phyloP scores from a whole-genome alignment of 768 basidiomycete genomes.

The Lactarius hatsudake region DNA sequence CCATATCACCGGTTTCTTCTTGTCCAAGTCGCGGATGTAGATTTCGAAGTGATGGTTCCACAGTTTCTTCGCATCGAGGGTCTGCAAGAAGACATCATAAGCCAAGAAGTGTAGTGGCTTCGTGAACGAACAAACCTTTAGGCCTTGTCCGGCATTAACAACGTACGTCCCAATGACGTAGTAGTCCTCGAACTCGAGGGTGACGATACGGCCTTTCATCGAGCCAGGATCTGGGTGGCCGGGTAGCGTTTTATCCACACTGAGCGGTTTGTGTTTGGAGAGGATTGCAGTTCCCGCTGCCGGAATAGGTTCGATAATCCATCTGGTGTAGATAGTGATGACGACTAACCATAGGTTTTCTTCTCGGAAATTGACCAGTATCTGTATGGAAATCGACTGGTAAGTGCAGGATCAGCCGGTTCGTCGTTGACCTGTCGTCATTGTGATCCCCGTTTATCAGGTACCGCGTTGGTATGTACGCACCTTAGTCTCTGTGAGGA shows the following conservation, averaged over 20 bases:
- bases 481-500: slow-evolving; percentile 87
- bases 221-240: slow-evolving; percentile 62
- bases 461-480: not conserved
- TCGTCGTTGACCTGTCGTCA: slow-evolving; percentile 61
- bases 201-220: slow-evolving; percentile 76
- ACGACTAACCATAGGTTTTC: slow-evolving; percentile 68
- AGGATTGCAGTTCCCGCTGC: slow-evolving; percentile 79
- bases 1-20: slow-evolving; percentile 85
- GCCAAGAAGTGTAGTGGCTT: not conserved
- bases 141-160: slow-evolving; percentile 71
- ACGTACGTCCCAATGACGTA: slow-evolving; percentile 82
- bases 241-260: slow-evolving; percentile 63
- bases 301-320: slow-evolving; percentile 1
- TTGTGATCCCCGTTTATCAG: not conserved
- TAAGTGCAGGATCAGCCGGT: slow-evolving; percentile 58
- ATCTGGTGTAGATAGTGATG: not conserved
- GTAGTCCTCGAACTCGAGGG: slow-evolving; percentile 69
- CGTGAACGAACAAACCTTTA: slow-evolving; percentile 46
- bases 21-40: slow-evolving; percentile 71
- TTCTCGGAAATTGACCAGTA: slow-evolving; percentile 77
- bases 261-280: slow-evolving; percentile 71
- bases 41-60: slow-evolving; percentile 79
- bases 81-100: slow-evolving; percentile 42
- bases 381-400: slow-evolving; percentile 59
- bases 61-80: slow-evolving; percentile 66